Evolutionary conservation across 805 yeast species (phyloP), one percentile per base, ranked within the genome.

Genomic region (Candida bentonensis): DNA sequence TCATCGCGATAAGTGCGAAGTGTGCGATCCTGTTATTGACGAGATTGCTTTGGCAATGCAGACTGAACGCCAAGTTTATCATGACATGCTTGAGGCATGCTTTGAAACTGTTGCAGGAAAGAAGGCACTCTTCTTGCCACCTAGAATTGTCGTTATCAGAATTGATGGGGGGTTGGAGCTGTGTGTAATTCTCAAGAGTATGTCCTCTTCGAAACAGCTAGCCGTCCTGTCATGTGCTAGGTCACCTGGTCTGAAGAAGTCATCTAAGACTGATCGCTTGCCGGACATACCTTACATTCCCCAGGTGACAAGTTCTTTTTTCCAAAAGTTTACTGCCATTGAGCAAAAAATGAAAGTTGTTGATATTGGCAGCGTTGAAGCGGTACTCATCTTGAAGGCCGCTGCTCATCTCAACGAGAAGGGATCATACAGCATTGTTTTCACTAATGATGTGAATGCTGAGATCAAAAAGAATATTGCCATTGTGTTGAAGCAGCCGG

Each of bases 1-100:
- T 53, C 76, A 76, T 52, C 20, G 20, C n/a, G 36, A 30, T 17
- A 30, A 15, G 36, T 30, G 36, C 20, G 36, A 30, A 9, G 20
- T 30, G 7, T 30, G 36, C 17, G 36, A 30, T 15, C 11, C 36
- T 11, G 17, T 11, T 9, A 30, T 30, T 30, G 25, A 39, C 15
- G 17, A 30, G 17, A 30, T 30, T 30, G 36, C 36, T 11, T 13
- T 15, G n/a, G 13, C 36, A 4, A 4, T 30, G 11, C 36, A 30
- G 17, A 17, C 7, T 4, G 36, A 30, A 17, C 36, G 36, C 17
- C 17, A 4, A 4, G 11, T 17, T 7, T 30, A 30, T 30, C 36
- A 9, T 30, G 36, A 30, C 17, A 13, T 30, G 36, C n/a, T 30
- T 9, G n/a, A 5, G 5, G 17, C 17, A 15, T 11, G 17, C 5